A percentile compares a stretch with the other conserved stretches of the same genome.
These are phyloP conservation scores for Cyclotella sp. DNA, from an alignment of 108 stramenopile genomes.

Conservation along the genomic window DNA sequence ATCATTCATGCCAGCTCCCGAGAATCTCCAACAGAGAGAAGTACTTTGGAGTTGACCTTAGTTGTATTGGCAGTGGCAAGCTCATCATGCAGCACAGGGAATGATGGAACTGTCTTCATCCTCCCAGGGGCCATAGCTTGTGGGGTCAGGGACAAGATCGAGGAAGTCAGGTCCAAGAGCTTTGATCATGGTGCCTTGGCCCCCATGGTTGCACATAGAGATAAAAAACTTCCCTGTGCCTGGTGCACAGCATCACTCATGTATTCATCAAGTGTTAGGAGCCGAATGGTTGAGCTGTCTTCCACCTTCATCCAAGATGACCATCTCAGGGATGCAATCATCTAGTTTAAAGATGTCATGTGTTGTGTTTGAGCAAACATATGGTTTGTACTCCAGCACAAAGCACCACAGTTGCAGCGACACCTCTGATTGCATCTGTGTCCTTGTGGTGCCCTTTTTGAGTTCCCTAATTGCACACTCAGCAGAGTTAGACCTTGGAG, in stretches of 20 bases:
- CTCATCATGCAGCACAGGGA: neutral
- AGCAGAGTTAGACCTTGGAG: conserved; percentile 37
- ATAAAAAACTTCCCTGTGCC: neutral
- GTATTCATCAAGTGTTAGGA: conserved; percentile 8
- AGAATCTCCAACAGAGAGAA: conserved; percentile 12
- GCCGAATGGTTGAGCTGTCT: neutral
- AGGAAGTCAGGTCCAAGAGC: neutral
- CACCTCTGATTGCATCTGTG: conserved; percentile 4
- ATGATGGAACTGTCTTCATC: neutral
- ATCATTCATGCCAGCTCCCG: conserved; percentile 33
- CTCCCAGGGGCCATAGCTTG: neutral
- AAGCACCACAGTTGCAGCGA: conserved; percentile 36
- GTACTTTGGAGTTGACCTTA: conserved; percentile 33
- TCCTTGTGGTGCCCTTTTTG: conserved; percentile 18
- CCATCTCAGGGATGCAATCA: conserved; percentile 29
- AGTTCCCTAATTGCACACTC: conserved; percentile 43
- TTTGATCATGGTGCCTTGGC: neutral
- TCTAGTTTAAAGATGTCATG: conserved; percentile 20
- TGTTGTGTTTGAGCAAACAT: conserved; percentile 33
- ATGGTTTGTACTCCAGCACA: conserved; percentile 24
- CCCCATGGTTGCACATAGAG: neutral
- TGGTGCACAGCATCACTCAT: neutral
- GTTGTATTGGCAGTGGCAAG: neutral
- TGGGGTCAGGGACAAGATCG: neutral
- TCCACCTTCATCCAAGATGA: conserved; percentile 35